These are phyloP conservation scores for Venturia effusa DNA, from an alignment of 2,329 filamentous ascomycete species.

Conservation along the genomic window DNA sequence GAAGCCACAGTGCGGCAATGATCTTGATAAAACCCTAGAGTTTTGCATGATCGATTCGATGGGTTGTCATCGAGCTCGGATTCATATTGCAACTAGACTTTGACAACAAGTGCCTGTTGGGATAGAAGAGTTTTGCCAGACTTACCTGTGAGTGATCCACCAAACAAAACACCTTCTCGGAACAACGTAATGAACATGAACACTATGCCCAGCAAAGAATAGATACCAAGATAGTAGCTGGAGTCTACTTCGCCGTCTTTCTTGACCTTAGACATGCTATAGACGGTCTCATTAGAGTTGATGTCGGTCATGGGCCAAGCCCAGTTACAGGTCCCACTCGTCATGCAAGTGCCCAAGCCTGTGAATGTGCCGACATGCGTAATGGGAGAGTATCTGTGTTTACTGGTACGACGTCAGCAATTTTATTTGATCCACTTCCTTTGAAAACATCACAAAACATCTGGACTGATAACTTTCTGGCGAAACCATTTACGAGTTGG, in stretches of 20 bases:
- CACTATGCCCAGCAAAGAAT: slow-evolving; percentile 65
- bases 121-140: not conserved
- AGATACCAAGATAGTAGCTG: slow-evolving; percentile 71
- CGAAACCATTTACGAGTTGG: too few relatives aligned
- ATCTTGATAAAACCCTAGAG: not conserved
- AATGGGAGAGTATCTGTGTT: slow-evolving; percentile 27
- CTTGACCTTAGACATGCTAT: slow-evolving; percentile 7
- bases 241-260: slow-evolving; percentile 55
- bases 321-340: slow-evolving; percentile 41
- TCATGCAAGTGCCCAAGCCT: slow-evolving; percentile 36
- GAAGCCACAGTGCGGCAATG: not conserved
- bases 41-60: not conserved
- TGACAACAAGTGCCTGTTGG: too few relatives aligned
- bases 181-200: slow-evolving; percentile 75
- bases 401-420: slow-evolving; percentile 12
- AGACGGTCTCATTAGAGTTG: slow-evolving; percentile 19
- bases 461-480: too few relatives aligned
- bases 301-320: slow-evolving; percentile 20
- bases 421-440: too few relatives aligned
- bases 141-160: slow-evolving; percentile 60
- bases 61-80: not conserved
- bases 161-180: slow-evolving; percentile 82
- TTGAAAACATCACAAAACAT: too few relatives aligned
- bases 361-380: slow-evolving; percentile 32
- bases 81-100: not conserved